Conservation (phyloP, 371 early-diverging fungal species). For the Actinomucor elegans region DNA sequence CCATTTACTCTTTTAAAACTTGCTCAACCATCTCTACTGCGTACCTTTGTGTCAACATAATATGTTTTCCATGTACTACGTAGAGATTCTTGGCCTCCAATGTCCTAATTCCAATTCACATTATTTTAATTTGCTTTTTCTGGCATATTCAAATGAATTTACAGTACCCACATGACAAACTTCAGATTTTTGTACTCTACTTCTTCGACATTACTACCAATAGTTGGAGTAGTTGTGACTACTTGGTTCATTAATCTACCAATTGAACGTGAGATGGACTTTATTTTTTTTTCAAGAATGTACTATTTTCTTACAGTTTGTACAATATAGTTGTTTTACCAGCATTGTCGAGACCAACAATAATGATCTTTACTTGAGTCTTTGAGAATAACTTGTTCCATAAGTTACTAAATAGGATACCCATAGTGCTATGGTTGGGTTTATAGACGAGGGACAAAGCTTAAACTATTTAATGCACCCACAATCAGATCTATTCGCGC, state of each 20-base stretch:
- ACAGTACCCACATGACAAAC: slow-evolving; percentile 74
- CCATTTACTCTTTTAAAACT: too few relatives aligned
- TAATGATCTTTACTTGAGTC: slow-evolving; percentile 86
- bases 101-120: slow-evolving; percentile 49
- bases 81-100: slow-evolving; percentile 75
- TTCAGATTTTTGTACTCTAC: slow-evolving; percentile 71
- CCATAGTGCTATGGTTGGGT: too few relatives aligned
- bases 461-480: too few relatives aligned
- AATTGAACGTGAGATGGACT: too few relatives aligned
- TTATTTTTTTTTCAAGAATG: too few relatives aligned
- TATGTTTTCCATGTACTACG: slow-evolving; percentile 75
- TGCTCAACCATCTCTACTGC: too few relatives aligned
- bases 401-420: slow-evolving; percentile 41
- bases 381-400: slow-evolving; percentile 53
- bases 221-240: slow-evolving; percentile 74
- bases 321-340: slow-evolving; percentile 89
- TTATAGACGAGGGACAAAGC: too few relatives aligned
- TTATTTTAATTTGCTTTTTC: too few relatives aligned
- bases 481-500: too few relatives aligned
- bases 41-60: slow-evolving; percentile 65
- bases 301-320: slow-evolving; percentile 46
- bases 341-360: slow-evolving; percentile 92
- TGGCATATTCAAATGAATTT: too few relatives aligned
- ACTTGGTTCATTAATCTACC: slow-evolving; percentile 67
- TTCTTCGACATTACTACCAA: slow-evolving; percentile 75